Evolutionary conservation across 192 early-diverging fungal genomes (phyloP).

Genomic region (Coemansia guatemalensis): DNA sequence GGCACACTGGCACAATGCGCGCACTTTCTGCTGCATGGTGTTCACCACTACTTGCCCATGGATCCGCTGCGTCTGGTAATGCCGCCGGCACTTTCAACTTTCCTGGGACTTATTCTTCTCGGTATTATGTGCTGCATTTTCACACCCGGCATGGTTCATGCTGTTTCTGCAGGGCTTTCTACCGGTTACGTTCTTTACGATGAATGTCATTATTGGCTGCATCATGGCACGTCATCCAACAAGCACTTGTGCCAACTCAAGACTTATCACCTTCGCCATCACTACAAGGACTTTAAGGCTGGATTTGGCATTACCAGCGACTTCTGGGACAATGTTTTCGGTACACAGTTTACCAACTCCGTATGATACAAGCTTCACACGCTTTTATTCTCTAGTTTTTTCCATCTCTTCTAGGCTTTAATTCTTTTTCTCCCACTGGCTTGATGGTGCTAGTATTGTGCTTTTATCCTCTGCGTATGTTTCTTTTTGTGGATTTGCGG

Average conservation of each 20-base stretch:
- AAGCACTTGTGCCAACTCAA: constrained; percentile 84
- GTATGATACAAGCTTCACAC: constrained; percentile 8
- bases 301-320: constrained; percentile 92
- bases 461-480: constrained; percentile 1
- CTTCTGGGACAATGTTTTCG: constrained; percentile 85
- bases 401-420: too few species aligned
- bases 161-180: constrained; percentile 69
- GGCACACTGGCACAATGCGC: constrained; percentile 67
- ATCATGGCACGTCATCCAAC: constrained; percentile 78
- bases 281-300: constrained; percentile 86
- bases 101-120: constrained; percentile 67
- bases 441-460: too few species aligned
- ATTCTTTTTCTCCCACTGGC: too few species aligned
- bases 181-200: constrained; percentile 92
- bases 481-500: too few species aligned
- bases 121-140: constrained; percentile 58
- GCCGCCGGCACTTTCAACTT: constrained; percentile 75
- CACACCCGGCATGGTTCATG: constrained; percentile 64
- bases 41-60: constrained; percentile 97
- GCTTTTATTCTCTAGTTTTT: too few species aligned
- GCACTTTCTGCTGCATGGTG: constrained; percentile 92
- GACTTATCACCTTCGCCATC: constrained; percentile 92
- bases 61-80: constrained; percentile 95
- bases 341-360: constrained; percentile 54
- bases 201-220: constrained; percentile 91